Conservation (phyloP, 75 land plant species). For the Cupressus sempervirens region DNA sequence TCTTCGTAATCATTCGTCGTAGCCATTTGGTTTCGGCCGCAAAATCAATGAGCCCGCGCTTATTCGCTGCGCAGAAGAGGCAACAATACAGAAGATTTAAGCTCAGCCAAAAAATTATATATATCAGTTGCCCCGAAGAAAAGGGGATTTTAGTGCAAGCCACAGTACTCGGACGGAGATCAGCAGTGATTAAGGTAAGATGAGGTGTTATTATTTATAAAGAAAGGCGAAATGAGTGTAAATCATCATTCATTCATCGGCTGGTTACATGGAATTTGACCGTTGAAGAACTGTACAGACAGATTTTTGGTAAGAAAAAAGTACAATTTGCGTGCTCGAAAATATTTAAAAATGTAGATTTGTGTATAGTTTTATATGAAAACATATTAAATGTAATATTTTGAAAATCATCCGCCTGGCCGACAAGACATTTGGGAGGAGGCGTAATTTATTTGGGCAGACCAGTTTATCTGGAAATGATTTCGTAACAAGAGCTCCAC, state of each 20-base stretch:
- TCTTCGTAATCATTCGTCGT: slow-evolving; percentile 34
- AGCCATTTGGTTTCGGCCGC: not conserved
- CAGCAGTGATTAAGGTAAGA: not conserved
- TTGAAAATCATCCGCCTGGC: no score
- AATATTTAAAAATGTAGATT: no score
- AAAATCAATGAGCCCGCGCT: not conserved
- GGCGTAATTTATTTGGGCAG: no score
- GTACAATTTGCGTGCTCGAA: no score
- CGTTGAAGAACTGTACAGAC: not conserved
- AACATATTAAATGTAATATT: no score
- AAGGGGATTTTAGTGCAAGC: not conserved
- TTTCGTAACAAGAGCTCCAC: no score
- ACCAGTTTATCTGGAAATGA: no score
- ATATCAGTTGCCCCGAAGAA: not conserved
- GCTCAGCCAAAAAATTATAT: not conserved
- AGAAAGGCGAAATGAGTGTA: not conserved
- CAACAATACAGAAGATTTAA: not conserved
- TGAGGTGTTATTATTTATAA: not conserved
- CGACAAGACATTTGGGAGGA: no score
- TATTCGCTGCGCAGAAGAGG: not conserved
- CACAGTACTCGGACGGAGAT: not conserved
- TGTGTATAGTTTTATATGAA: no score
- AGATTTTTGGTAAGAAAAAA: not conserved
- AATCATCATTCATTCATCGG: not conserved
- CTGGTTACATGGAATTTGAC: not conserved